These are phyloP conservation scores for Zygotorulaspora sp. DNA, from an alignment of 805 yeast genomes.

Conservation along the genomic window DNA sequence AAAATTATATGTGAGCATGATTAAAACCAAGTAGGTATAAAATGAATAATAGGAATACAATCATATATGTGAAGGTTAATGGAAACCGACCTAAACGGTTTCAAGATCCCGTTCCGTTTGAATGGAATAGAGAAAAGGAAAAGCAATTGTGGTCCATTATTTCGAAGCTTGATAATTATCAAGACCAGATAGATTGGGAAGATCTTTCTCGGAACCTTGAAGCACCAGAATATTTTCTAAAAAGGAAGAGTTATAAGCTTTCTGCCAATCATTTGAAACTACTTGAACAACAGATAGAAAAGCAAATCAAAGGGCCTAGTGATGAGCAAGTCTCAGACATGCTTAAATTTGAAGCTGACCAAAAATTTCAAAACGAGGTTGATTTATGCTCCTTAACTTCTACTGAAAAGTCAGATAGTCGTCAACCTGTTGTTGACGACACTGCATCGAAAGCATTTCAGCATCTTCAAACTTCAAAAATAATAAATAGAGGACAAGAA, in stretches of 20 bases:
- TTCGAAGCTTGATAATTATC: constrained; percentile 22
- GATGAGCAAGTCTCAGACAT: constrained; percentile 7
- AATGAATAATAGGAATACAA: constrained; percentile 32
- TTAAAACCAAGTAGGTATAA: no score
- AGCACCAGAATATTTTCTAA: constrained; percentile 33
- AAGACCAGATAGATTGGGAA: constrained; percentile 30
- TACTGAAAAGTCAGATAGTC: background rate
- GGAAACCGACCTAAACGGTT: constrained; percentile 40
- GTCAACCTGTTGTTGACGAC: constrained; percentile 5
- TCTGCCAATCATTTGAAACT: constrained; percentile 27
- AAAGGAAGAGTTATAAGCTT: constrained; percentile 29
- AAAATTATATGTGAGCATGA: no score
- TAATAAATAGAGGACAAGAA: constrained; percentile 17
- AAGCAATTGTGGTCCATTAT: constrained; percentile 30
- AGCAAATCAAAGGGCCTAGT: constrained; percentile 12
- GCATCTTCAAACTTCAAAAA: constrained; percentile 28
- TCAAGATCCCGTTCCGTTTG: constrained; percentile 38
- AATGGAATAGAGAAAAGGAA: constrained; percentile 34
- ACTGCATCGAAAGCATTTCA: constrained; percentile 17
- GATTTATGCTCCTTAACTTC: background rate
- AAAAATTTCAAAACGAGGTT: background rate
- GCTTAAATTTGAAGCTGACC: constrained; percentile 6
- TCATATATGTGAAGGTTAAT: constrained; percentile 44
- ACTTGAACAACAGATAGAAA: constrained; percentile 25
- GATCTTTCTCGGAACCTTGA: constrained; percentile 35